A percentile compares a stretch with the other conserved stretches of the same genome.
These are phyloP conservation scores for Saccharomyces uvarum DNA, from an alignment of 1,139 yeast genomes.

Conservation along the genomic window DNA sequence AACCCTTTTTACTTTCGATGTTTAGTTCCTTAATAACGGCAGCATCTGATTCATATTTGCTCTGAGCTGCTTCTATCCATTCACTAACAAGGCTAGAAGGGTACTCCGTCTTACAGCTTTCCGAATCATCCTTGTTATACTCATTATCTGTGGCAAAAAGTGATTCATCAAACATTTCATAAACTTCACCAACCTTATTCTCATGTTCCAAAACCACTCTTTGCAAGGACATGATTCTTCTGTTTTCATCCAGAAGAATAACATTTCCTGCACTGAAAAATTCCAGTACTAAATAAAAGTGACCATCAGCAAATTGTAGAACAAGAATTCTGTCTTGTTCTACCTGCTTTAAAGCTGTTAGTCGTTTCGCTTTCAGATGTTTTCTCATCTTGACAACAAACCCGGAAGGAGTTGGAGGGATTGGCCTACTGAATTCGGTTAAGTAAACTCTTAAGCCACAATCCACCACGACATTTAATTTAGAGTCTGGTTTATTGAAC, in stretches of 20 bases:
- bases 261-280: constrained; percentile 94
- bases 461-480: constrained; percentile 66
- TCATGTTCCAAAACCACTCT: constrained; percentile 71
- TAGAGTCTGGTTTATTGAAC: constrained; percentile 78
- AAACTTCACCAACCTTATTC: constrained; percentile 61
- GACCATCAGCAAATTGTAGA: constrained; percentile 73
- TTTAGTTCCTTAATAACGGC: constrained; percentile 3
- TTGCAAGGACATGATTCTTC: constrained; percentile 63
- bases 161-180: constrained; percentile 48
- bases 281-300: constrained; percentile 72
- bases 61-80: constrained; percentile 46
- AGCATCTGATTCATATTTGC: constrained; percentile 22
- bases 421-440: constrained; percentile 74
- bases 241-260: constrained; percentile 60
- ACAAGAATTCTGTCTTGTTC: constrained; percentile 75
- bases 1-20: constrained; percentile 16
- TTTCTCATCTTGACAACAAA: constrained; percentile 82
- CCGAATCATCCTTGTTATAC: constrained; percentile 2
- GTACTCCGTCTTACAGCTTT: constrained; percentile 17
- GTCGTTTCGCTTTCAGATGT: constrained; percentile 72
- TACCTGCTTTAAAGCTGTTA: constrained; percentile 66
- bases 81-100: constrained; percentile 35
- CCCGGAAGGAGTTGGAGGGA: constrained; percentile 73
- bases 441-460: constrained; percentile 78
- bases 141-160: constrained; percentile 36